A percentile compares a stretch with the other conserved stretches of the same genome.
phyloP scores from a whole-genome alignment of 768 basidiomycete species.

The Trametes elegans region DNA sequence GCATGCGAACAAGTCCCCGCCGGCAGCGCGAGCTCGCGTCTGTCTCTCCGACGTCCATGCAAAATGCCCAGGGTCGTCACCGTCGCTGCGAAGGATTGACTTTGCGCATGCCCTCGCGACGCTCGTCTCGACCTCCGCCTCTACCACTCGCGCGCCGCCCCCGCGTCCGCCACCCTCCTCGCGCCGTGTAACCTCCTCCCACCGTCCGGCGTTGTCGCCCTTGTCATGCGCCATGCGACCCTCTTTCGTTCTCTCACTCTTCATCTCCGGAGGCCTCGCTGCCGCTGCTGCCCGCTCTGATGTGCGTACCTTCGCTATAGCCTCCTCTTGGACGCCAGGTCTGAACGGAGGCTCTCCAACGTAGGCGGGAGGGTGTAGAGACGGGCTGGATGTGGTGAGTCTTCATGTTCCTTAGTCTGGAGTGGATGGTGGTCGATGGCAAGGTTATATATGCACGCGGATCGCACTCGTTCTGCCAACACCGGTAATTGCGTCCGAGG shows the following conservation, averaged over 20 bases:
- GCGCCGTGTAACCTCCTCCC: neutral
- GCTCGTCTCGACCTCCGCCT: neutral
- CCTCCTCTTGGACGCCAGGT: neutral
- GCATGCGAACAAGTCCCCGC: no score
- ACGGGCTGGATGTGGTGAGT: conserved; percentile 13
- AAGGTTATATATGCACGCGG: no score
- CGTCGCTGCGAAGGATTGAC: neutral
- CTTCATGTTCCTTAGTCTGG: no score
- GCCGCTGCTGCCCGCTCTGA: neutral
- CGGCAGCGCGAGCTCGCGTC: no score
- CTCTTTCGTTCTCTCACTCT: neutral
- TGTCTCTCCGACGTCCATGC: neutral
- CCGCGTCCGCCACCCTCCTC: neutral
- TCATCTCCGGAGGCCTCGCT: neutral
- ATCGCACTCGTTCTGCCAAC: no score
- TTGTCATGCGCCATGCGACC: conserved; percentile 1
- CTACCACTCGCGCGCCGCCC: neutral
- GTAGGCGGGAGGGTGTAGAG: conserved; percentile 5
- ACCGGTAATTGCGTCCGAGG: no score
- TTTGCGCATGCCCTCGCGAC: neutral
- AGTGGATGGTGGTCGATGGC: no score
- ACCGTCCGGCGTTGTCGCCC: neutral
- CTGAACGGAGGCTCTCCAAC: neutral
- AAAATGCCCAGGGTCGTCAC: neutral
- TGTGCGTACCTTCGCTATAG: neutral